Evolutionary conservation across 1,284 basidiomycete genomes (phyloP), one percentile per base, ranked within the genome.

Genomic region (Trichosporon sp.): DNA sequence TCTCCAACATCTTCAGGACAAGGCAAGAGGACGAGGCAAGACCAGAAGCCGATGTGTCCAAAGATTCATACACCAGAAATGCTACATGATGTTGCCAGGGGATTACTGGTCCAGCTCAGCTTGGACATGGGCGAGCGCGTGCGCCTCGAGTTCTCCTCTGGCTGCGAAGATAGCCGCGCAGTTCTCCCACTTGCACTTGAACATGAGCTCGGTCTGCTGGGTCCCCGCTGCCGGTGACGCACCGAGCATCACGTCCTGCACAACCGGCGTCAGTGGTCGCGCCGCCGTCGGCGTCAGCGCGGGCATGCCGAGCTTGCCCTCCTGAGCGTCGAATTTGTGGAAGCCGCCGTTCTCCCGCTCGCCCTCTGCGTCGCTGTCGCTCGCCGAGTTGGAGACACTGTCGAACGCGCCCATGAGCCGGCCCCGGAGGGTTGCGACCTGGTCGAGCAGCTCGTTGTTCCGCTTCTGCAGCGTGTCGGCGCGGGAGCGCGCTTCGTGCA

Each of bases 371-470:
- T 71, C 75, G 51, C 70, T 65, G 10, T 70, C 72, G 43, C 64
- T 67, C 21, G 26, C 67, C 71, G 4, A 72, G 73, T 8, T 68
- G 71, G 19, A n/a, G 3, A 46, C 51, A 4, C 51, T 40, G 51
- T 73, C 75, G 16, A 79, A 74, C 5, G 79, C 76, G 10, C 80
- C 81, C 73, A 80, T 78, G 31, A 77, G 65, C 19, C 71, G 69
- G 4, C 78, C 81, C 19, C 79, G 73, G 5, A 80, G 66, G 6
- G 71, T 61, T 10, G 75, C 68, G 19, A 77, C 61, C 70, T 77
- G 76, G 31, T 78, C 75, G 1, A 66, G 40, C 14, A 83, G 69
- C 54, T 79, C 75, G 46, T 79, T 78, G 70, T 81, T 83, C 46
- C 81, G 69, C 37, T 75, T 70, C 43, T 21, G 21, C 11, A 81